A percentile compares a stretch with the other conserved stretches of the same genome.
These are phyloP conservation scores for Ajuga chamaepitys DNA, from an alignment of 257 asterid species.

Conservation along the genomic window DNA sequence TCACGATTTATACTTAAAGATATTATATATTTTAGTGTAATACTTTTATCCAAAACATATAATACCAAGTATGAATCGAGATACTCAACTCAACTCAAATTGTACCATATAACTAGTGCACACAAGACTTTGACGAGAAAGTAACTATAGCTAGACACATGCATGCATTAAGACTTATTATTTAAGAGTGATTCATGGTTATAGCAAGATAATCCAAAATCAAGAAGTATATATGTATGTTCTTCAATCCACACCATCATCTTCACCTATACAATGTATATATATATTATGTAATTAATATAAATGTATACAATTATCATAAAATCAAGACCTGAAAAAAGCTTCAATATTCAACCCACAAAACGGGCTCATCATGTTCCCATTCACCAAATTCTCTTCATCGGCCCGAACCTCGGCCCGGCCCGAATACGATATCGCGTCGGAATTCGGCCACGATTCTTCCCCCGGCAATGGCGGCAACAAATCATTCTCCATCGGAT, in stretches of 20 bases:
- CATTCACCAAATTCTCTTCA: slow-evolving; percentile 17
- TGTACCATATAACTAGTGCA: too few relatives aligned
- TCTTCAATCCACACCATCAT: neutral
- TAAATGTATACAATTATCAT: neutral
- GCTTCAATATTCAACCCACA: slow-evolving; percentile 36
- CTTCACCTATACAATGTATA: slow-evolving; percentile 10
- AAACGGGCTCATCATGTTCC: slow-evolving; percentile 21
- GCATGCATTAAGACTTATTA: too few relatives aligned
- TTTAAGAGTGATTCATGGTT: too few relatives aligned
- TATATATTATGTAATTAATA: neutral
- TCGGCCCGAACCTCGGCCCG: neutral
- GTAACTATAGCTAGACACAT: too few relatives aligned
- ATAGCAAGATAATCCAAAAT: too few relatives aligned
- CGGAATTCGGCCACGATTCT: slow-evolving; percentile 33
- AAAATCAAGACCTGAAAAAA: slow-evolving; percentile 42
- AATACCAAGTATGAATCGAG: too few relatives aligned
- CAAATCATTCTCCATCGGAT: neutral
- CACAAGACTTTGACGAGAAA: too few relatives aligned
- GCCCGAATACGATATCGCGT: neutral
- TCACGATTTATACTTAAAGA: too few relatives aligned
- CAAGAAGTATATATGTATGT: neutral
- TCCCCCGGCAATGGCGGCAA: slow-evolving; percentile 39
- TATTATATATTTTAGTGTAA: too few relatives aligned
- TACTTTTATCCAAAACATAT: too few relatives aligned
- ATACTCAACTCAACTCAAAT: too few relatives aligned